Evolutionary conservation across 2,329 filamentous ascomycete genomes (phyloP), one percentile per base, ranked within the genome.

Genomic region (Ceratocystis colombiana): DNA sequence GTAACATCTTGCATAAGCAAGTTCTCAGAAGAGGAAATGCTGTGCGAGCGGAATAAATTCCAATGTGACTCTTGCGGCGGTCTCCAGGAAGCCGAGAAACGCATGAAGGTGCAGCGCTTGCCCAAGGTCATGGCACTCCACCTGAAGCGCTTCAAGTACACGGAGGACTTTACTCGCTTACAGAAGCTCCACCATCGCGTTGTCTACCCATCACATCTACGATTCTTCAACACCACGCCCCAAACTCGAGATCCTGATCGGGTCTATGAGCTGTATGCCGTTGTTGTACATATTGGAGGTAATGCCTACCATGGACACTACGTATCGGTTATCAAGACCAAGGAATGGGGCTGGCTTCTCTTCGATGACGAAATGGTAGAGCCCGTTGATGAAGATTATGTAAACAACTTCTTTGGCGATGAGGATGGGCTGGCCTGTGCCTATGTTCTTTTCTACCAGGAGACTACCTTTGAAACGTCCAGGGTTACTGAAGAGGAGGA

Each of bases 321-420:
- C 71, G 91, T 99, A 41, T 91, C 92, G 4, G 94, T 99, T 65
- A 92, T 99, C 79, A 99, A 99, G 77, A 97, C 94, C 0, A 87
- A 95, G 72, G 94, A 97, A 73, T 85, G 90, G 64, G 94, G 94
- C 33, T 99, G 94, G 94, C 78, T 99, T 53, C 78, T 99, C 5
- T 99, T 99, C 71, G 94, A 99, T 71, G 94, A 99, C 72, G 94
- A 99, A 77, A 91, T 97, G 85, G 94, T 99, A 3, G 94, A 99
- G 74, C 94, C 94, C 0, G 94, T 99, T 4, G 91, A 96, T 75
- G 96, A 96, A 76, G 87, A 89, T 73, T 99, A 95, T 73, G 94
- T 99, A 46, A 85, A 88, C 70, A 96, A 96, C 74, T 99, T 99
- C 77, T 99, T 99, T 72, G 94, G 94, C 17, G 94, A 96, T 73